Base-by-base conservation (phyloP, 2,329 filamentous ascomycete species). In the Anisogramma anomala region DNA sequence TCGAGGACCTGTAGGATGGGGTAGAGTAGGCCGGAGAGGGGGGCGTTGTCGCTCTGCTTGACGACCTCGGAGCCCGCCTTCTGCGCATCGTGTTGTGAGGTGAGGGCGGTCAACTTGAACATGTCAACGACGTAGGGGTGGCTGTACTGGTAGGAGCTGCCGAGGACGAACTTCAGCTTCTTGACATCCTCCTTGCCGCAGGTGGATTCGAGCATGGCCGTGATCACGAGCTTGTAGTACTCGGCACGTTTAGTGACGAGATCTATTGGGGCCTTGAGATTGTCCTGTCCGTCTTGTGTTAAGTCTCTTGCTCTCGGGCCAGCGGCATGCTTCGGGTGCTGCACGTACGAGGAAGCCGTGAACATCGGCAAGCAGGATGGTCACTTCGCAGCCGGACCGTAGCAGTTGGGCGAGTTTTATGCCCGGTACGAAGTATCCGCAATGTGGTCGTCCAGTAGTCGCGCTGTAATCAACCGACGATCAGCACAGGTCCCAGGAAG, bases 121-220 rank as follows among this genome's bases (percentile, higher is more conserved):
- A 94, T 64, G 58, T 96, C 89, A 84, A 94, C 91, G 46, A 80
- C 76, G 65, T 95, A 96, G n/a, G n/a, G n/a, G n/a, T n/a, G n/a
- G n/a, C n/a, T n/a, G n/a, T n/a, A n/a, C n/a, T 95, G 87, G 74
- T 93, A 94, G 36, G 74, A 79, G 53, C 80, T 87, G 10, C 89
- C 91, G 1, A 84, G 71, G 17, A 95, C 80, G 54, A 96, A 94
- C 49, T 80, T 73, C 33, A 96, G 72, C 56, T 82, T 80, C 48
- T 84, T 77, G 42, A 83, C 81, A 28, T 82, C 45, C 31, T 47
- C 45, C 25, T 41, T 73, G 9, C 95, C 86, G 34, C 82, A 80
- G 26, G 93, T 81, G 1, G 87, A 74, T 55, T 81, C 69, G 31
- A 94, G 74, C 37, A 89, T 70, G 3, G 80, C 71, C 31, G 76